These are phyloP conservation scores for Medicago ruthenica DNA, from an alignment of 306 rosid genomes.

Conservation along the genomic window DNA sequence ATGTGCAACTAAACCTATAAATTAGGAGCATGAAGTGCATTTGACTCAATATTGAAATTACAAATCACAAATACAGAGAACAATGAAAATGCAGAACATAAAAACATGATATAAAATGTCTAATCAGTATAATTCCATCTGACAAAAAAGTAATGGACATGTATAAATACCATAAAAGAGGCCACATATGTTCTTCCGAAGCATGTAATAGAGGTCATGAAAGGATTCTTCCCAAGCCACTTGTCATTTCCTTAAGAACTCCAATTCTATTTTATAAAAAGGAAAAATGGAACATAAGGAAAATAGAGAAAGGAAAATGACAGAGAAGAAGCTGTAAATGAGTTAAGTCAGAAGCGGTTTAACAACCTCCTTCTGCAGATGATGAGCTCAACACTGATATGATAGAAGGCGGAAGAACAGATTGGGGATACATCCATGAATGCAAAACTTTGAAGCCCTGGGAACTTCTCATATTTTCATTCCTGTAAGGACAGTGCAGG, in stretches of 20 bases:
- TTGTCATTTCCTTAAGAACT: conserved; percentile 76
- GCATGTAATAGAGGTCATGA: conserved; percentile 85
- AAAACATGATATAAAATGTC: background rate
- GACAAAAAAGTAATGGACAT: conserved; percentile 16
- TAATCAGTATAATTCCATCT: conserved; percentile 3
- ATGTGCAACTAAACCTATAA: conserved; percentile 14
- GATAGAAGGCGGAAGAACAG: conserved; percentile 75
- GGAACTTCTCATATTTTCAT: conserved; percentile 53
- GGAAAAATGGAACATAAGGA: conserved; percentile 22
- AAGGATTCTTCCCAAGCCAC: conserved; percentile 88
- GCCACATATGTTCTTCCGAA: conserved; percentile 75
- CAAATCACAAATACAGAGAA: conserved; percentile 21
- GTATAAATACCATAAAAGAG: conserved; percentile 82
- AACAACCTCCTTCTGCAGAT: conserved; percentile 66
- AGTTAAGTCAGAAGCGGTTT: conserved; percentile 23
- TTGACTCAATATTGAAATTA: background rate
- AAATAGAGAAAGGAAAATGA: conserved; percentile 17
- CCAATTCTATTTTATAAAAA: conserved; percentile 66
- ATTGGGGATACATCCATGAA: conserved; percentile 96
- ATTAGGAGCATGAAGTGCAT: background rate
- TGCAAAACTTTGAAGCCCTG: conserved; percentile 55
- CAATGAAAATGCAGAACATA: conserved; percentile 21
- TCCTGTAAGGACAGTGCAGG: conserved; percentile 46
- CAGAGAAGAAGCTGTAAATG: conserved; percentile 21
- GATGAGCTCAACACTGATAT: conserved; percentile 76